These are phyloP conservation scores for Ceratocystiopsis brevicomis DNA, from an alignment of 2,329 filamentous ascomycete species.

Conservation along the genomic window DNA sequence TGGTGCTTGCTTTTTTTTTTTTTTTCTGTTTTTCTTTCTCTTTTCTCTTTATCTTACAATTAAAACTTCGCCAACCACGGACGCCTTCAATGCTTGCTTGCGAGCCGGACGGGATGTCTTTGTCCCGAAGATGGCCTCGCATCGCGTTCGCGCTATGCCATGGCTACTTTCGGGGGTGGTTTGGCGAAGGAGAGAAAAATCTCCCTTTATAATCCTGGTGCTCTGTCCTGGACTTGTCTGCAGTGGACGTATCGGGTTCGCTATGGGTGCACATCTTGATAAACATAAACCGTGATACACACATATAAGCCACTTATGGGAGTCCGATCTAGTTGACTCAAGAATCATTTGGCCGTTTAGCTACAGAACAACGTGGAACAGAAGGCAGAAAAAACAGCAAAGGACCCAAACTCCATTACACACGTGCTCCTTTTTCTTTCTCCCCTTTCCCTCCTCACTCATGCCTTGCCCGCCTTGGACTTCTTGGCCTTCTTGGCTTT, in stretches of 20 bases:
- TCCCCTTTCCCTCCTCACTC: background rate
- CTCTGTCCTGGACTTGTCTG: slow-evolving; percentile 5
- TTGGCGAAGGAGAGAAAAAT: slow-evolving; percentile 29
- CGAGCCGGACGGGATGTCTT: too few relatives aligned
- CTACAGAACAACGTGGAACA: background rate
- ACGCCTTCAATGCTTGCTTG: too few relatives aligned
- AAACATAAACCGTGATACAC: too few relatives aligned
- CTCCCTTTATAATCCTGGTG: slow-evolving; percentile 41
- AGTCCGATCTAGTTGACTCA: too few relatives aligned
- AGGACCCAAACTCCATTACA: background rate
- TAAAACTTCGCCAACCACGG: slow-evolving; percentile 19
- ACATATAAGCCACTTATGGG: too few relatives aligned
- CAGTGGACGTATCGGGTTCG: slow-evolving; percentile 36
- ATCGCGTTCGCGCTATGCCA: too few relatives aligned
- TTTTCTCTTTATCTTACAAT: slow-evolving; percentile 30
- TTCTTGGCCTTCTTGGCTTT: slow-evolving; percentile 16
- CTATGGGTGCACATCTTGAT: slow-evolving; percentile 37
- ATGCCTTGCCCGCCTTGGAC: slow-evolving; percentile 15
- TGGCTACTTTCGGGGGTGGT: slow-evolving; percentile 10
- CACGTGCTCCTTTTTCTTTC: background rate
- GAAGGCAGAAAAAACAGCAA: background rate
- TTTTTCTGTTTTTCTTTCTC: slow-evolving; percentile 8
- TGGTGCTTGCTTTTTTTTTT: background rate
- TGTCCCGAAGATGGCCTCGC: too few relatives aligned
- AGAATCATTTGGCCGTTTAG: too few relatives aligned